Evolutionary conservation across 2,329 filamentous ascomycete species (phyloP).

Genomic region (Botrytis cinerea): DNA sequence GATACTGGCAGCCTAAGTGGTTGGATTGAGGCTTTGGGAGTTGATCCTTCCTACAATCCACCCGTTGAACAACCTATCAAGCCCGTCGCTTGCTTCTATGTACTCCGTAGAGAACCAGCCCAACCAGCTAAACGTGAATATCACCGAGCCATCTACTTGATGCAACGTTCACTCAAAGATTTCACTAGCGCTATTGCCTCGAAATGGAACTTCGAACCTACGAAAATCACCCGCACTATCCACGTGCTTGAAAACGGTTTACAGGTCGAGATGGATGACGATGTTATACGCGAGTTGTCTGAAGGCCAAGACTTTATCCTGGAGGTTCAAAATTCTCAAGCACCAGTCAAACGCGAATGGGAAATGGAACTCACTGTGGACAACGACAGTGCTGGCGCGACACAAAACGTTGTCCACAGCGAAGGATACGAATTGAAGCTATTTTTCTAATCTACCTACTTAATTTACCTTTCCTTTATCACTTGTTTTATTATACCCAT

Average conservation of each 20-base stretch:
- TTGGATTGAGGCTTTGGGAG: conserved; percentile 88
- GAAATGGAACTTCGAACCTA: conserved; percentile 80
- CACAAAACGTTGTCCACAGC: conserved; percentile 34
- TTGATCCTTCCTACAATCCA: conserved; percentile 83
- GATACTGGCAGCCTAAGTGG: conserved; percentile 68
- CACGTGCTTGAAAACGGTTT: conserved; percentile 74
- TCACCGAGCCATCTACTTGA: conserved; percentile 84
- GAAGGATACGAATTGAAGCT: conserved; percentile 42
- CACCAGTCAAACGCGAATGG: conserved; percentile 57
- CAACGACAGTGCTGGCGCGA: conserved; percentile 34
- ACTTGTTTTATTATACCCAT: conserved; percentile 34
- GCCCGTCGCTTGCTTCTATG: conserved; percentile 84
- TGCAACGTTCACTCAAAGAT: conserved; percentile 72
- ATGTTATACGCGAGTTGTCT: conserved; percentile 77
- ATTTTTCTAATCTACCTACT: conserved; percentile 40
- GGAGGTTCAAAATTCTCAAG: conserved; percentile 36
- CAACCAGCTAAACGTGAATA: conserved; percentile 55
- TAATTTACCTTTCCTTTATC: conserved; percentile 25
- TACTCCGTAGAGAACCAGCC: conserved; percentile 58
- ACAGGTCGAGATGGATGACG: conserved; percentile 86
- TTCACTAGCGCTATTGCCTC: conserved; percentile 70
- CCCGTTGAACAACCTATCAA: conserved; percentile 72
- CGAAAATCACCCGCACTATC: conserved; percentile 69
- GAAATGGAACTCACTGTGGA: conserved; percentile 55
- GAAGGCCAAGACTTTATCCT: conserved; percentile 92